Evolutionary conservation across 805 yeast genomes (phyloP), one percentile per base, ranked within the genome.

Genomic region (Wickerhamiella allomyrinae): DNA sequence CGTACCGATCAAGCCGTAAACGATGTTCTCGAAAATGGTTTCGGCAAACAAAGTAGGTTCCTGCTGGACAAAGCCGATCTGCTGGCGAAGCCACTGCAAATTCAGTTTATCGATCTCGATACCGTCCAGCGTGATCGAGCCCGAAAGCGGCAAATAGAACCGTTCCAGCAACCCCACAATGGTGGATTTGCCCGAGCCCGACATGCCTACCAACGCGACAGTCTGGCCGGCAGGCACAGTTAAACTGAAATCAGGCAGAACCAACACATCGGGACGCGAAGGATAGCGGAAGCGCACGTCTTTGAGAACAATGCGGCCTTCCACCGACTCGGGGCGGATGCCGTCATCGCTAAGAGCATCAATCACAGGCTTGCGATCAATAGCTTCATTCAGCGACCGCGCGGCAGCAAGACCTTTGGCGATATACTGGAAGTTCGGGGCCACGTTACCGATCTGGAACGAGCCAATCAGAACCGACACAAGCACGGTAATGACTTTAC

Each of bases 161-260:
- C 97, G 68, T 64, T 86, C 93, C 1, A 85, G 78, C 23, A 89
- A 62, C 54, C 87, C 76, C 48, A 89, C 67, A 34, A 89, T 74
- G 0, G 98, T 89, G 0, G 95, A 85, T 63, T 89, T 89, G 27
- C 98, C 98, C 51, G 89, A 78, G 3, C 98, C 98, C 2, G 94
- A 81, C 5, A 94, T 93, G 2, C 98, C 98, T 13, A 89, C 98
- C 49, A 89, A 73, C 9, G 96, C 97, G 23, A 87, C 93, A 49
- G 85, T 86, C 53, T 78, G 63, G 7, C 97, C 97, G 2, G 94
- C 85, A 8, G 89, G 86, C 24, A 89, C 77, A 2, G 75, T 73
- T 52, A 89, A 80, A 3, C 75, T 65, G 33, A 86, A 85, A 58
- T 87, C 77, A 20, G 73, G 70, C 51, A 89, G 68, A 46, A 89